Evolutionary conservation across 306 rosid genomes (phyloP).

Genomic region (Ziziphus jujuba): DNA sequence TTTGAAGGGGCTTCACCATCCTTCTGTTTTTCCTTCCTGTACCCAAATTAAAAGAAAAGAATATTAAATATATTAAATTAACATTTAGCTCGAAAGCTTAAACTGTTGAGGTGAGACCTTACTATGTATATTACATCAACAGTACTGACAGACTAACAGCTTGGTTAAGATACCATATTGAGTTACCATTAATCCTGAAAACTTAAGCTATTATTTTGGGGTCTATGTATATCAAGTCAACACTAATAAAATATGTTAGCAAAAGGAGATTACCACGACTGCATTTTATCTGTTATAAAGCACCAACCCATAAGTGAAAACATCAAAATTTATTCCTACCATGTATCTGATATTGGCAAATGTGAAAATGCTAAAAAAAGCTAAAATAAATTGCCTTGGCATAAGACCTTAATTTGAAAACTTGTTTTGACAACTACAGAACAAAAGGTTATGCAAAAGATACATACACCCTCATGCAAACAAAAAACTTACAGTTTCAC

Average conservation of each 20-base stretch:
- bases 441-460: conserved; percentile 12
- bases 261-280: background rate
- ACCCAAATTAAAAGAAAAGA: conserved; percentile 15
- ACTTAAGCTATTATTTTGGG: too few relatives aligned
- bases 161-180: too few relatives aligned
- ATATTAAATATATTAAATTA: conserved; percentile 12
- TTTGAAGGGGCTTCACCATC: conserved; percentile 48
- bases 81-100: conserved; percentile 5
- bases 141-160: too few relatives aligned
- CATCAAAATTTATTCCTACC: conserved; percentile 7
- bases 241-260: conserved; percentile 3
- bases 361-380: background rate
- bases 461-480: conserved; percentile 1
- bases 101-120: background rate
- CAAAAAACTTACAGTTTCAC: conserved; percentile 52
- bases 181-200: too few relatives aligned
- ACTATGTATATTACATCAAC: too few relatives aligned
- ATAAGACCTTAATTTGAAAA: conserved; percentile 1
- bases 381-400: background rate
- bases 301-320: background rate
- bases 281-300: background rate
- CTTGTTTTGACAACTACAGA: background rate
- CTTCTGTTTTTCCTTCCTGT: conserved; percentile 54
- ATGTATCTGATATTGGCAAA: conserved; percentile 2
- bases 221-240: too few relatives aligned